A percentile compares a stretch with the other conserved stretches of the same genome.
Conservation (phyloP, 768 basidiomycete species). For the Cystofilobasidium bisporidii region DNA sequence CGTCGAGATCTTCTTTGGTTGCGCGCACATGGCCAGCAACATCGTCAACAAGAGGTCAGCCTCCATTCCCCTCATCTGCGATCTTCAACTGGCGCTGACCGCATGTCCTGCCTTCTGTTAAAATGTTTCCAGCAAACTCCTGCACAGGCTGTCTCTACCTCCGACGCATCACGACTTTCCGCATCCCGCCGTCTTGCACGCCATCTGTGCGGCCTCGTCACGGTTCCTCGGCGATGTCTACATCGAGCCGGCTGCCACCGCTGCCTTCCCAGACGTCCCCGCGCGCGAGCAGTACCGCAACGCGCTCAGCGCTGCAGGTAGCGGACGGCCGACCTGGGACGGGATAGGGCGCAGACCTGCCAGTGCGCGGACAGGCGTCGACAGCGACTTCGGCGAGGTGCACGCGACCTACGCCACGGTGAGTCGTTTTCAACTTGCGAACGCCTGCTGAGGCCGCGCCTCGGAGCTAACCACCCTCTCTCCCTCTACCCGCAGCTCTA, state of each 20-base stretch:
- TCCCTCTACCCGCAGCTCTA: background rate
- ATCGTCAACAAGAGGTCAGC: constrained; percentile 59
- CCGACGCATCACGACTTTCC: constrained; percentile 68
- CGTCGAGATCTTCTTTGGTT: constrained; percentile 68
- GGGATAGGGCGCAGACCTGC: background rate
- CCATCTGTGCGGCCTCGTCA: constrained; percentile 73
- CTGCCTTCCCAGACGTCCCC: constrained; percentile 51
- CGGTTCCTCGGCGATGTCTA: constrained; percentile 55
- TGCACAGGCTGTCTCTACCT: constrained; percentile 49
- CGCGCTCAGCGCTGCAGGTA: constrained; percentile 50
- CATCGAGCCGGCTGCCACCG: constrained; percentile 45
- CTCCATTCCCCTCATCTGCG: no score
- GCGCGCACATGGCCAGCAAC: constrained; percentile 62
- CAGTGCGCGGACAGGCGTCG: constrained; percentile 48
- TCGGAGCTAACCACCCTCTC: background rate
- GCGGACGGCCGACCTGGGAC: constrained; percentile 46
- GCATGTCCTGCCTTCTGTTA: background rate
- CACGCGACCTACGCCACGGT: constrained; percentile 52
- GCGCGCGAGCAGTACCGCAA: constrained; percentile 57
- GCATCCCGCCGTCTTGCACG: constrained; percentile 59
- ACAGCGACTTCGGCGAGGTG: constrained; percentile 51
- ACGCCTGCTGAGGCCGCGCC: no score
- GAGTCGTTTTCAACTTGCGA: constrained; percentile 35
- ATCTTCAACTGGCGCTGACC: no score
- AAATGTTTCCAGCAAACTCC: background rate